Conservation (phyloP, 2,329 filamentous ascomycete species). For the Fusarium aywerte region DNA sequence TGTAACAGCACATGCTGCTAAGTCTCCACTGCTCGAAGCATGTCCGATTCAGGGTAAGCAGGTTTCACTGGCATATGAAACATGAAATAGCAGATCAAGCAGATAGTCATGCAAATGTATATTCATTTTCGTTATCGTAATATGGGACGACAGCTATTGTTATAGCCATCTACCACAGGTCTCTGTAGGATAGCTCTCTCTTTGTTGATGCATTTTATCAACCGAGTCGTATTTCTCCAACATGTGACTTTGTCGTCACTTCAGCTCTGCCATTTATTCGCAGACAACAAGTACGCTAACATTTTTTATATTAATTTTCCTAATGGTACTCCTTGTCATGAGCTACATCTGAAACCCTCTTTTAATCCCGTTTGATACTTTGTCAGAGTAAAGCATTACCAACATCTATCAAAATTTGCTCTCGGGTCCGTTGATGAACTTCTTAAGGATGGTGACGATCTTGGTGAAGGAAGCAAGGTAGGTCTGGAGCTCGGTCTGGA, state of each 20-base stretch:
- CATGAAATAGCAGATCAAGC: background rate
- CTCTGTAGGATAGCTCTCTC: conserved; percentile 19
- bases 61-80: background rate
- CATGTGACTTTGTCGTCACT: conserved; percentile 16
- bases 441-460: conserved; percentile 79
- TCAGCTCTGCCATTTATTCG: conserved; percentile 1
- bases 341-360: too few species aligned
- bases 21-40: background rate
- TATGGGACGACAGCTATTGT: conserved; percentile 8
- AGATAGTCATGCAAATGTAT: conserved; percentile 13
- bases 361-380: too few species aligned
- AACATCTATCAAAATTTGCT: too few species aligned
- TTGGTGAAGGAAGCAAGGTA: conserved; percentile 85
- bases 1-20: background rate
- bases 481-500: conserved; percentile 69
- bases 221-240: conserved; percentile 20
- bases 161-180: conserved; percentile 6
- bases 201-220: conserved; percentile 15
- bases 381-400: too few species aligned
- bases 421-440: conserved; percentile 65
- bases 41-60: background rate
- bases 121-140: conserved; percentile 37
- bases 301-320: conserved; percentile 6
- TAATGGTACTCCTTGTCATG: too few species aligned
- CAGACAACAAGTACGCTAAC: conserved; percentile 3